Conservation (phyloP, 495 filamentous ascomycete genomes). For the Hypoxylon crocopeplum region DNA sequence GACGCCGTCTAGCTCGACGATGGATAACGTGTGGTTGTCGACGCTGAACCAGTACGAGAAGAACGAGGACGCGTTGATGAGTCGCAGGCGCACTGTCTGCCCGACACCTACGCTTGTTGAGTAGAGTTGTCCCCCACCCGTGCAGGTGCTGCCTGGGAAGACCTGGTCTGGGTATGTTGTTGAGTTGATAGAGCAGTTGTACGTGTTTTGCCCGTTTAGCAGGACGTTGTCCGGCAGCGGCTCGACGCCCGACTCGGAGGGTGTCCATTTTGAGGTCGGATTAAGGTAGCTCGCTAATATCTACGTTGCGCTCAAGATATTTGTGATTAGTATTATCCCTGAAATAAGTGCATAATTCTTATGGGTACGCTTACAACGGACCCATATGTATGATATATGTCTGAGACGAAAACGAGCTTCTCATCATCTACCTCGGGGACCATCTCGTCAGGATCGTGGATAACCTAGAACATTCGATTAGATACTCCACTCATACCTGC, state of each 20-base stretch:
- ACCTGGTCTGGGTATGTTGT: slow-evolving; percentile 28
- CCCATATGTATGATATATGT: slow-evolving; percentile 41
- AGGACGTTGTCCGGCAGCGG: slow-evolving; percentile 43
- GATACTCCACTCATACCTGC: not conserved
- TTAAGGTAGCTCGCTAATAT: slow-evolving; percentile 39
- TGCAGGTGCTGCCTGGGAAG: slow-evolving; percentile 14
- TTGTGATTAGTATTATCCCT: not conserved
- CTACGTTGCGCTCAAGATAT: not conserved
- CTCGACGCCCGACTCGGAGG: slow-evolving; percentile 41
- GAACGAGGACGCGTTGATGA: slow-evolving; percentile 40
- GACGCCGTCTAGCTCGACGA: slow-evolving; percentile 43
- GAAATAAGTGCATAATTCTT: not conserved
- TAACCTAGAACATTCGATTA: slow-evolving; percentile 16
- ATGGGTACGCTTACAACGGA: slow-evolving; percentile 24
- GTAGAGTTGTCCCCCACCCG: slow-evolving; percentile 34
- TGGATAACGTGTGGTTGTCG: slow-evolving; percentile 40
- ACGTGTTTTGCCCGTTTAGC: slow-evolving; percentile 48
- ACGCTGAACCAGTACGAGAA: slow-evolving; percentile 41
- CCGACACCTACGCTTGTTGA: slow-evolving; percentile 16
- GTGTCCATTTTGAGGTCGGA: slow-evolving; percentile 38
- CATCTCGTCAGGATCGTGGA: slow-evolving; percentile 38
- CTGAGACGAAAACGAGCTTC: slow-evolving; percentile 39
- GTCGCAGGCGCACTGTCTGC: slow-evolving; percentile 29
- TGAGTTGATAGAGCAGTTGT: slow-evolving; percentile 40
- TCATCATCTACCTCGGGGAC: slow-evolving; percentile 36